These are phyloP conservation scores for Ophiostoma montium DNA, from an alignment of 2,329 filamentous ascomycete genomes.

Conservation along the genomic window DNA sequence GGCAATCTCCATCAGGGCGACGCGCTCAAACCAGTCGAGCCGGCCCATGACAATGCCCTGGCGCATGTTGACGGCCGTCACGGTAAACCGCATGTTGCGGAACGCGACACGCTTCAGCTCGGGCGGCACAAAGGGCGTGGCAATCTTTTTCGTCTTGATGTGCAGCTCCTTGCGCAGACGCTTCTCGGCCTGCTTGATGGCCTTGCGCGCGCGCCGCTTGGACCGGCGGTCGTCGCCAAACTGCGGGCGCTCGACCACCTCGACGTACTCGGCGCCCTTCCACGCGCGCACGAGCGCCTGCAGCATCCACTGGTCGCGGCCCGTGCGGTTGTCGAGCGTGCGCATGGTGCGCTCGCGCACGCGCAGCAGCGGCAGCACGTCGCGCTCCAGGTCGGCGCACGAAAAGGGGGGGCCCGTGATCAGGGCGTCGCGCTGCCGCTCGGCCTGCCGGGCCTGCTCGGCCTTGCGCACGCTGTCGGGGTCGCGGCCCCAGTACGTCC, in stretches of 20 bases:
- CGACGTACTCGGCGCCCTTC: slow-evolving; percentile 31
- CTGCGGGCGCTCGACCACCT: background rate
- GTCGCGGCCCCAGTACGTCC: background rate
- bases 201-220: background rate
- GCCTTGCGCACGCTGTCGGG: background rate
- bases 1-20: slow-evolving; percentile 26
- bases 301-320: slow-evolving; percentile 38
- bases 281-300: slow-evolving; percentile 46
- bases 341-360: slow-evolving; percentile 38
- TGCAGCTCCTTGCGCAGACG: background rate
- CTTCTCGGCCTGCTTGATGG: background rate
- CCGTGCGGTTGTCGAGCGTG: slow-evolving; percentile 27
- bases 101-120: slow-evolving; percentile 14
- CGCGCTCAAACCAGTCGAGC: slow-evolving; percentile 37
- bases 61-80: slow-evolving; percentile 22
- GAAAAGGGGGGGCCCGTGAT: slow-evolving; percentile 25
- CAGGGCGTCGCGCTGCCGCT: background rate
- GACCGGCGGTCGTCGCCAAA: background rate
- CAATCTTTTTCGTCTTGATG: background rate
- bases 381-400: slow-evolving; percentile 24
- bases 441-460: background rate
- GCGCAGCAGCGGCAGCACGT: slow-evolving; percentile 34
- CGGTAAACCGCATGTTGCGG: slow-evolving; percentile 36
- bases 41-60: slow-evolving; percentile 23
- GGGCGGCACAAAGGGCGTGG: background rate